These are phyloP conservation scores for Phytopythium litorale DNA, from an alignment of 352 stramenopile genomes.

Conservation along the genomic window DNA sequence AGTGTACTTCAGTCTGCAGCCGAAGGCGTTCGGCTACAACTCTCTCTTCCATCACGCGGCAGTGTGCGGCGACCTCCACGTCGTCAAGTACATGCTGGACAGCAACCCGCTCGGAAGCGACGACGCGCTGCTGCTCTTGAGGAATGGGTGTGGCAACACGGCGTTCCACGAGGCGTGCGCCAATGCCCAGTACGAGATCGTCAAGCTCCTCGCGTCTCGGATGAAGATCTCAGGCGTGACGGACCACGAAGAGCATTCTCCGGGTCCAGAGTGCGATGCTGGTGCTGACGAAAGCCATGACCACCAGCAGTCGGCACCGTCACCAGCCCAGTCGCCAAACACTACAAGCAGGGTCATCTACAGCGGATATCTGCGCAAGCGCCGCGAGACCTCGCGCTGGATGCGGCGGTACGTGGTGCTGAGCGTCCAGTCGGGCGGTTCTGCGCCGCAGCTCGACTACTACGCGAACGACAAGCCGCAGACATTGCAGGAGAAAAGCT, in stretches of 20 bases:
- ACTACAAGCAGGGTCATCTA: constrained; percentile 19
- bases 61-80: constrained; percentile 63
- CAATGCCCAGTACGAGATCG: constrained; percentile 65
- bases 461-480: constrained; percentile 54
- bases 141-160: constrained; percentile 51
- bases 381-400: constrained; percentile 77
- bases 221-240: neutral
- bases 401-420: constrained; percentile 77
- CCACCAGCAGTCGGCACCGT: neutral
- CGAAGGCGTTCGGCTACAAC: constrained; percentile 52
- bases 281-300: constrained; percentile 7
- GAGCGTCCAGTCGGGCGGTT: constrained; percentile 14
- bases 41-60: constrained; percentile 69
- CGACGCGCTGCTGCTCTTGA: constrained; percentile 31
- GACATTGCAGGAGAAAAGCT: constrained; percentile 32
- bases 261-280: constrained; percentile 5
- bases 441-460: constrained; percentile 55
- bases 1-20: constrained; percentile 52
- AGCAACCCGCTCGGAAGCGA: constrained; percentile 10
- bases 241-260: neutral
- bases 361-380: constrained; percentile 65
- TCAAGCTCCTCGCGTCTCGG: constrained; percentile 47
- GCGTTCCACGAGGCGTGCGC: constrained; percentile 69
- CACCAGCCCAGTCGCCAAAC: constrained; percentile 1
- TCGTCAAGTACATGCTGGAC: constrained; percentile 73